phyloP scores from a whole-genome alignment of 2,329 filamentous ascomycete genomes.

The Xylariaceae sp. region DNA sequence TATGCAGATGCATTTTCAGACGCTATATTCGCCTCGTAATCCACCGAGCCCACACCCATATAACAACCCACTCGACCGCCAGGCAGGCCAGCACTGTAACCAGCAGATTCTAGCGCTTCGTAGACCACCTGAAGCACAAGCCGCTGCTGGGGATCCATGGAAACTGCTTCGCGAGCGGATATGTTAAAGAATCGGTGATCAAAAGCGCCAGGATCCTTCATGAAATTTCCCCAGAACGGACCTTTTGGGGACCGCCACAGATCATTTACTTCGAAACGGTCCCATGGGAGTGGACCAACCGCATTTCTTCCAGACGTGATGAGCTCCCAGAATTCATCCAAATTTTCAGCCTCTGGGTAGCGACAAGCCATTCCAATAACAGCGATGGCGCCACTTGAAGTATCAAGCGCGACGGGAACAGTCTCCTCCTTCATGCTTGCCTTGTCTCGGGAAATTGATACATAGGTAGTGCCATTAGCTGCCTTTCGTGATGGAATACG shows the following conservation, averaged over 20 bases:
- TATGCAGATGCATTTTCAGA: constrained; percentile 24
- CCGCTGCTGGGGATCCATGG: constrained; percentile 44
- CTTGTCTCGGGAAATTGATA: not conserved
- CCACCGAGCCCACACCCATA: constrained; percentile 26
- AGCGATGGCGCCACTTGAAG: constrained; percentile 37
- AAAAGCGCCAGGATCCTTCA: constrained; percentile 31
- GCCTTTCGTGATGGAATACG: no score
- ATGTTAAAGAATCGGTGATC: constrained; percentile 39
- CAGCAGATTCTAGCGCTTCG: constrained; percentile 39
- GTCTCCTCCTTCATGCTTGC: constrained; percentile 13
- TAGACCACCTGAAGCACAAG: constrained; percentile 44
- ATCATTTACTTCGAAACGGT: constrained; percentile 2
- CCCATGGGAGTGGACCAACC: constrained; percentile 3
- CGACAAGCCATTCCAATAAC: constrained; percentile 44
- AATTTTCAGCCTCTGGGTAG: constrained; percentile 39
- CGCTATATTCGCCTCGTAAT: constrained; percentile 31
- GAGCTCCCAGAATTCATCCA: constrained; percentile 44
- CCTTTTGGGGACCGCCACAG: not conserved
- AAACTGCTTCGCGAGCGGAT: constrained; percentile 37
- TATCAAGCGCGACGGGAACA: constrained; percentile 23
- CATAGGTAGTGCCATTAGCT: not conserved
- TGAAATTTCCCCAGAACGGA: constrained; percentile 35
- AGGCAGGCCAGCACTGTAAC: constrained; percentile 38
- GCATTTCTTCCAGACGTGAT: constrained; percentile 17
- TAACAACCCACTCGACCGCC: constrained; percentile 31